These are phyloP conservation scores for Schoenoplectus tabernaemontani DNA, from an alignment of 202 grass and related monocot species.

Conservation along the genomic window DNA sequence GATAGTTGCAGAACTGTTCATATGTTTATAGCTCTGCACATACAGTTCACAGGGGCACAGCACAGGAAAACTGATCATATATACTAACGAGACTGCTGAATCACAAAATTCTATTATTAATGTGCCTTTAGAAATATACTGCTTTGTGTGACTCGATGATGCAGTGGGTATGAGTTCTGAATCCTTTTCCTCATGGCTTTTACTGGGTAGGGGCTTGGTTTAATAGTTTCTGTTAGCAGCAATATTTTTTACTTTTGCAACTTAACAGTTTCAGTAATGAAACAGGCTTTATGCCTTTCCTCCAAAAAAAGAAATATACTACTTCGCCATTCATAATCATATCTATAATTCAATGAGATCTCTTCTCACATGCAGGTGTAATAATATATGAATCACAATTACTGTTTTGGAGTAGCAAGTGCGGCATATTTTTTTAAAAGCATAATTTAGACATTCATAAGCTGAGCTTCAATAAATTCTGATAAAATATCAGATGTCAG, in stretches of 20 bases:
- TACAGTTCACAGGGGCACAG: background rate
- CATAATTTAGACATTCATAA: background rate
- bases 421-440: background rate
- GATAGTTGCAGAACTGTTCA: background rate
- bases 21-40: background rate
- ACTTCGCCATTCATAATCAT: background rate
- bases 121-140: background rate
- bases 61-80: background rate
- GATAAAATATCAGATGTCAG: background rate
- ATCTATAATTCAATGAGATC: background rate
- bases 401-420: background rate
- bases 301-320: too few species aligned
- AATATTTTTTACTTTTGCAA: too few species aligned
- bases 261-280: too few species aligned
- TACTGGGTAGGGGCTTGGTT: too few species aligned
- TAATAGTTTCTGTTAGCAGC: too few species aligned
- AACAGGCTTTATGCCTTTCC: too few species aligned
- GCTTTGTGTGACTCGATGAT: too few species aligned
- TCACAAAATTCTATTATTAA: background rate
- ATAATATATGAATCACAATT: background rate
- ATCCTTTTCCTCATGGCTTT: too few species aligned
- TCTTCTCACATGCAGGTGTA: background rate
- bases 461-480: background rate
- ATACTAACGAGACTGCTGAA: background rate
- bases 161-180: too few species aligned